phyloP scores from a whole-genome alignment of 257 asterid species.

The Ocimum tenuiflorum region DNA sequence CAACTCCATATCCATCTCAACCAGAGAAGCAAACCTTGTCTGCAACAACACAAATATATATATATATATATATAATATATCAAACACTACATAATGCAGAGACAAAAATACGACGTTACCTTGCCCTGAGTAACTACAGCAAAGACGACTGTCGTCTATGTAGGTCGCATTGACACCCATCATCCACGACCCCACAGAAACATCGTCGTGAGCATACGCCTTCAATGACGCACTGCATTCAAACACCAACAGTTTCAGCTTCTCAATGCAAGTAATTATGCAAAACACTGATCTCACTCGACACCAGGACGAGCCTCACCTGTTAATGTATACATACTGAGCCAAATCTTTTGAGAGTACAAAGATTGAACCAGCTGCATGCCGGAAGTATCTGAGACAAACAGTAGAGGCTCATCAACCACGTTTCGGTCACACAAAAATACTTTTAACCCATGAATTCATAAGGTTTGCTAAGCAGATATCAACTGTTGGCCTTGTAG shows the following conservation, averaged over 20 bases:
- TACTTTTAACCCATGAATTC: too few relatives aligned
- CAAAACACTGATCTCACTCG: too few relatives aligned
- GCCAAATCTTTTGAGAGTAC: constrained; percentile 74
- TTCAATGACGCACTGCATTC: constrained; percentile 75
- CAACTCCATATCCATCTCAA: constrained; percentile 25
- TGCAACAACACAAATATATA: constrained; percentile 20
- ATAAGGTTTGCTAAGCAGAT: too few relatives aligned
- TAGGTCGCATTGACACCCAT: constrained; percentile 85
- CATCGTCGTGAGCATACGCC: constrained; percentile 84
- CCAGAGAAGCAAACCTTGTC: constrained; percentile 70
- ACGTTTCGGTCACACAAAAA: too few relatives aligned
- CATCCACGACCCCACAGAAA: constrained; percentile 94
- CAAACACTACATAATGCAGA: too few relatives aligned
- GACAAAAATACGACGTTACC: constrained; percentile 29
- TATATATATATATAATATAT: too few relatives aligned
- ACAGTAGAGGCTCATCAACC: too few relatives aligned
- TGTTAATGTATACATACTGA: constrained; percentile 68
- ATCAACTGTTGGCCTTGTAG: not conserved
- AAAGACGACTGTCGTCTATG: constrained; percentile 73
- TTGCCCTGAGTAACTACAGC: constrained; percentile 63
- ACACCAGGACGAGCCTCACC: too few relatives aligned
- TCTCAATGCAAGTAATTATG: too few relatives aligned
- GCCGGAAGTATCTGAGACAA: constrained; percentile 82
- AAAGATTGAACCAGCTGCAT: constrained; percentile 71
- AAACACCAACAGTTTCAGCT: not conserved